Evolutionary conservation across 2,329 filamentous ascomycete genomes (phyloP).

Genomic region (Botrytis porri): DNA sequence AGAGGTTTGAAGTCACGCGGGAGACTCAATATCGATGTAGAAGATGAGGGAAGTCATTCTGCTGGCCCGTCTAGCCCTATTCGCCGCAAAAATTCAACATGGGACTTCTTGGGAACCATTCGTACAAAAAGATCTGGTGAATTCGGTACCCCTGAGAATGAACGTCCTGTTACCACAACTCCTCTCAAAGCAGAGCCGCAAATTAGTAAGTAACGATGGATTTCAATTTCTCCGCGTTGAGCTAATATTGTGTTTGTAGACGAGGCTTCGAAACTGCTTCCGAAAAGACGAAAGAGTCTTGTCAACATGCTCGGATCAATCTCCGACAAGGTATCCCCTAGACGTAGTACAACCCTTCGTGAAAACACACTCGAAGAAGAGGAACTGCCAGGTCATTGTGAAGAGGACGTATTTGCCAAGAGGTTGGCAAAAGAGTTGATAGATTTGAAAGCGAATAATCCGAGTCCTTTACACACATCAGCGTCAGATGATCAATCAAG

Average conservation of each 20-base stretch:
- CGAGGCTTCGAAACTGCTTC: neutral
- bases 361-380: neutral
- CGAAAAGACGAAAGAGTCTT: conserved; percentile 31
- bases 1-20: conserved; percentile 16
- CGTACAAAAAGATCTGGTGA: neutral
- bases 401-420: conserved; percentile 6
- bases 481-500: neutral
- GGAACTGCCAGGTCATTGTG: neutral
- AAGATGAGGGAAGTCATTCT: neutral
- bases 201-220: neutral
- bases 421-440: conserved; percentile 6
- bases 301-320: conserved; percentile 30
- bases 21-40: neutral
- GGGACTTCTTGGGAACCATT: conserved; percentile 24
- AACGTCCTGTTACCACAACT: conserved; percentile 20
- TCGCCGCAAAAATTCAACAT: conserved; percentile 24
- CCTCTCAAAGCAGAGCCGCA: conserved; percentile 15
- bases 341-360: conserved; percentile 1
- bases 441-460: neutral
- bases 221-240: neutral
- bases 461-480: neutral
- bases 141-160: neutral
- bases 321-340: conserved; percentile 24
- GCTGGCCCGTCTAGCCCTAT: neutral
- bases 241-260: neutral